phyloP scores from a whole-genome alignment of 176 grass and related monocot species.

The Cocos nucifera region DNA sequence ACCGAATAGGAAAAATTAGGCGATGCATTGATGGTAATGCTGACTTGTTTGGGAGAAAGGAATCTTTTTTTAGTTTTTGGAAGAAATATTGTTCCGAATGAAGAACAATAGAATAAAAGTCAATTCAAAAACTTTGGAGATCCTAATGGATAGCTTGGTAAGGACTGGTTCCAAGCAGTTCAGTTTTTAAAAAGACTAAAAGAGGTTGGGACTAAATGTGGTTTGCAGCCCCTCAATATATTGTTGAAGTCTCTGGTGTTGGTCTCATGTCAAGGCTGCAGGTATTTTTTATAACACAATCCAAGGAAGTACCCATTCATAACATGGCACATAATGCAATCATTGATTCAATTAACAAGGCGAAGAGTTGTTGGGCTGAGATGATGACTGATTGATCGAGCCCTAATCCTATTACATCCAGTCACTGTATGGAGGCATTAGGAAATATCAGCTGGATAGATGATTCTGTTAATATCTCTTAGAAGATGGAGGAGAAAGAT shows the following conservation, averaged over 20 bases:
- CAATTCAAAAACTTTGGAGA: conserved; percentile 40
- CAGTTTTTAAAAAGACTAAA: conserved; percentile 42
- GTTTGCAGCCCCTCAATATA: conserved; percentile 37
- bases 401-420: conserved; percentile 49
- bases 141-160: conserved; percentile 53
- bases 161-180: conserved; percentile 40
- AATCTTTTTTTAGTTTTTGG: conserved; percentile 34
- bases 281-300: conserved; percentile 29
- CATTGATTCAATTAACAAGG: conserved; percentile 52
- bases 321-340: conserved; percentile 24
- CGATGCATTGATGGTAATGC: background rate
- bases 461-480: conserved; percentile 41
- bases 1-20: conserved; percentile 30
- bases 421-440: conserved; percentile 57
- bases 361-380: conserved; percentile 36
- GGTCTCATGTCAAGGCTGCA: conserved; percentile 46
- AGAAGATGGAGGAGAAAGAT: conserved; percentile 47
- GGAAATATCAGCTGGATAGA: conserved; percentile 33
- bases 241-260: conserved; percentile 51
- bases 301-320: conserved; percentile 8
- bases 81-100: conserved; percentile 39
- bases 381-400: conserved; percentile 52
- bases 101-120: conserved; percentile 19
- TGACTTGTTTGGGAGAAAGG: conserved; percentile 33
- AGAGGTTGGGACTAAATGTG: conserved; percentile 25